phyloP scores from a whole-genome alignment of 164 flowering plant genomes.

The Hamamelis virginiana region DNA sequence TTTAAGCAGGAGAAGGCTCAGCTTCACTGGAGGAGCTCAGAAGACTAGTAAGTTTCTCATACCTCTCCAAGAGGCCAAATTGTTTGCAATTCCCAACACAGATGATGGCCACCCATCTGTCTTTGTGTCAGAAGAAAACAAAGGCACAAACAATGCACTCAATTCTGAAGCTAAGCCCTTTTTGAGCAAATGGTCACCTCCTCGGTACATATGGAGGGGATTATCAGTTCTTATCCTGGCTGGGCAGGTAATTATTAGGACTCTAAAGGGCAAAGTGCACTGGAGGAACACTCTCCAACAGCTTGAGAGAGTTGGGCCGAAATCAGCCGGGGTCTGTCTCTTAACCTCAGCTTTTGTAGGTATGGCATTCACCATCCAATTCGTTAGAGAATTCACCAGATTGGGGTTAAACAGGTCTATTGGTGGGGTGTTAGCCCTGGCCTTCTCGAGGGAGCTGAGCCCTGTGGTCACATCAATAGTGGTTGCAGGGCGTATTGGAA shows the following conservation, averaged over 20 bases:
- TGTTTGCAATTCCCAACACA: constrained; percentile 29
- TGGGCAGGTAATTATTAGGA: constrained; percentile 74
- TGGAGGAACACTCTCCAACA: constrained; percentile 86
- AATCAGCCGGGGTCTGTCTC: constrained; percentile 83
- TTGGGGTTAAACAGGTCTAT: constrained; percentile 76
- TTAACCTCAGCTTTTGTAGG: constrained; percentile 88
- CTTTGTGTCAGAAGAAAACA: constrained; percentile 35
- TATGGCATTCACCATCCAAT: constrained; percentile 96
- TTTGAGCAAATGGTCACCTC: constrained; percentile 76
- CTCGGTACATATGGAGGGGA: constrained; percentile 80
- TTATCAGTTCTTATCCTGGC: constrained; percentile 64
- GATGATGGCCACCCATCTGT: constrained; percentile 44
- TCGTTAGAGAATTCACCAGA: constrained; percentile 87
- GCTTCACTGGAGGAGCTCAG: constrained; percentile 12
- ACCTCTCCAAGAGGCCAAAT: constrained; percentile 10
- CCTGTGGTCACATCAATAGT: constrained; percentile 90
- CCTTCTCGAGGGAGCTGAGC: constrained; percentile 87
- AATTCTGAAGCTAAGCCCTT: constrained; percentile 24
- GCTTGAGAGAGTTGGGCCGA: constrained; percentile 87
- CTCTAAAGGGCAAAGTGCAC: constrained; percentile 69
- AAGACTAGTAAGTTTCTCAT: constrained; percentile 12
- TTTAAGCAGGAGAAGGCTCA: constrained; percentile 4
- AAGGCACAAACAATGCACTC: constrained; percentile 27
- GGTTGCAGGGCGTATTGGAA: constrained; percentile 87
- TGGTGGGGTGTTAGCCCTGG: constrained; percentile 85